phyloP scores from a whole-genome alignment of 441 rosid genomes.

The Euphorbia neoarborescens region DNA sequence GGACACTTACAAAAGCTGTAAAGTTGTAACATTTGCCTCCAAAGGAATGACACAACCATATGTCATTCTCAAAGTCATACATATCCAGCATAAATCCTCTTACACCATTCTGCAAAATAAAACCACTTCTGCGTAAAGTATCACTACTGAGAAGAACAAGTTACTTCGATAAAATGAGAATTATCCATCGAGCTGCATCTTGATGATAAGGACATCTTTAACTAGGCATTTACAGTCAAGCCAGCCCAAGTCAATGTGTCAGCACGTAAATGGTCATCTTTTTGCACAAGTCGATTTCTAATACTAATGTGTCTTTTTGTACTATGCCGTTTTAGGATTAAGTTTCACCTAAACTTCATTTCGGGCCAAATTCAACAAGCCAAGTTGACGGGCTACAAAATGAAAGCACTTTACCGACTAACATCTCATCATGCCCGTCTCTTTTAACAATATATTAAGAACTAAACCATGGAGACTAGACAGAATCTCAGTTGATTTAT shows the following conservation, averaged over 20 bases:
- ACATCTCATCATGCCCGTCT: neutral
- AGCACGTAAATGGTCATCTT: no score
- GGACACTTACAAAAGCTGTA: conserved; percentile 73
- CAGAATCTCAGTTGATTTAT: neutral
- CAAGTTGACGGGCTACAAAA: neutral
- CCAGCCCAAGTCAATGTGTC: no score
- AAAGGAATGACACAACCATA: conserved; percentile 81
- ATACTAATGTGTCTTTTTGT: no score
- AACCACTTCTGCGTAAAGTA: neutral
- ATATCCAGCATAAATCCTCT: conserved; percentile 89
- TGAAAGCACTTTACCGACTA: neutral
- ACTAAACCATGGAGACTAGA: neutral
- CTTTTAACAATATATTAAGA: neutral
- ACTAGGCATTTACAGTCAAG: no score
- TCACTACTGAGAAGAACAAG: neutral
- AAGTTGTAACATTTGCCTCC: conserved; percentile 59
- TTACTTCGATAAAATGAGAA: neutral
- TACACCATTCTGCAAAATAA: conserved; percentile 61
- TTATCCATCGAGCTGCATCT: no score
- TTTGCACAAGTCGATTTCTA: no score
- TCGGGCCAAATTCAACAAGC: neutral
- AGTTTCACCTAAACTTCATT: no score
- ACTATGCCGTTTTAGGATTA: no score
- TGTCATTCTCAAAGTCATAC: conserved; percentile 64
- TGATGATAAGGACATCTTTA: no score